A percentile compares a stretch with the other conserved stretches of the same genome.
phyloP scores from a whole-genome alignment of 306 rosid genomes.

The Cajanus cajan region DNA sequence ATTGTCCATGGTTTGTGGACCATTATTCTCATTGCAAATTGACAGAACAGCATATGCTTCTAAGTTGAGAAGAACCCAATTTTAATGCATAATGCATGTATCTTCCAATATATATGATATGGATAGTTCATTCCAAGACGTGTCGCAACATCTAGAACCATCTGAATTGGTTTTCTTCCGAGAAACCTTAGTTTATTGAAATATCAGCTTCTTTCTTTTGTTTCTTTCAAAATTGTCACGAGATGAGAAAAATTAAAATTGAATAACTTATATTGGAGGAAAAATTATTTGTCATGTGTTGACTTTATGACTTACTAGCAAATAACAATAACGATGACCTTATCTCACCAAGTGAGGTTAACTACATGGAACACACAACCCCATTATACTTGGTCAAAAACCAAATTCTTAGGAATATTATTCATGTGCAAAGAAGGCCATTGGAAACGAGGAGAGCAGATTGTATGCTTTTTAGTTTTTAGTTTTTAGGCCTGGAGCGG shows the following conservation, averaged over 20 bases:
- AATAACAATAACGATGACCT: background rate
- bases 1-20: background rate
- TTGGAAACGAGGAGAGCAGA: background rate
- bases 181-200: constrained; percentile 13
- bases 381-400: background rate
- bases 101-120: background rate
- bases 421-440: background rate
- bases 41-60: background rate
- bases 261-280: background rate
- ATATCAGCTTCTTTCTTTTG: constrained; percentile 3
- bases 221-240: background rate
- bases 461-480: background rate
- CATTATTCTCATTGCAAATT: background rate
- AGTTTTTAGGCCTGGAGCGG: no score
- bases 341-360: background rate
- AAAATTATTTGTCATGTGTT: constrained; percentile 5
- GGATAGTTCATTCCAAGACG: background rate
- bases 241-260: background rate
- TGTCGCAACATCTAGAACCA: background rate
- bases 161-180: background rate
- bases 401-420: background rate
- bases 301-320: background rate
- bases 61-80: background rate
- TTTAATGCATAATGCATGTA: constrained; percentile 14
- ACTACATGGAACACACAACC: background rate